phyloP scores from a whole-genome alignment of 768 basidiomycete species.

The Lactarius tabidus region DNA sequence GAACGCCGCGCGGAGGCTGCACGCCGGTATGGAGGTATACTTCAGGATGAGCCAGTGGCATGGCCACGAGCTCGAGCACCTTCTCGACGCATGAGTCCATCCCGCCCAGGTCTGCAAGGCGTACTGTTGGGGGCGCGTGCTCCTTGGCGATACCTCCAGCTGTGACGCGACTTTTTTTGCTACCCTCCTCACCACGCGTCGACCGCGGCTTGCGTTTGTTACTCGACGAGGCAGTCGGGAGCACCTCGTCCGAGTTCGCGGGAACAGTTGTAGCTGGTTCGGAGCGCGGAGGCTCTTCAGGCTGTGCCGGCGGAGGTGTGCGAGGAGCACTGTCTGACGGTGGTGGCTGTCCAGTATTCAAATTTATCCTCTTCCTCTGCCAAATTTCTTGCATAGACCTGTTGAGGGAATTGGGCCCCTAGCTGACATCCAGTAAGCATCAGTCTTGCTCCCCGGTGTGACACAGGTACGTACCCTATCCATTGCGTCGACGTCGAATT shows the following conservation, averaged over 20 bases:
- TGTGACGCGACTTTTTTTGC: constrained; percentile 47
- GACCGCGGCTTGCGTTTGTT: constrained; percentile 71
- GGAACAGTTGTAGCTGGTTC: constrained; percentile 7
- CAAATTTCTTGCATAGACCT: constrained; percentile 77
- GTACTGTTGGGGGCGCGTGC: constrained; percentile 65
- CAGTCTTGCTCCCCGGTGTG: neutral
- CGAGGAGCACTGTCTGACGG: constrained; percentile 29
- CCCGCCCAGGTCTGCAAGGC: constrained; percentile 85
- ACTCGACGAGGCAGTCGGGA: constrained; percentile 33
- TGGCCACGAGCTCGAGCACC: constrained; percentile 92
- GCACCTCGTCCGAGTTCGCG: constrained; percentile 12
- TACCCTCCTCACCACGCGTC: constrained; percentile 49
- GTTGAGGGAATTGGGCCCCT: constrained; percentile 75
- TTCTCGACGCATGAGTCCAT: constrained; percentile 84
- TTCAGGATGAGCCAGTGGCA: constrained; percentile 94
- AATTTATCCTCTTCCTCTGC: constrained; percentile 70
- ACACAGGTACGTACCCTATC: neutral
- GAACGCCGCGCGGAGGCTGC: constrained; percentile 85
- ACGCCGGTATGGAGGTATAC: constrained; percentile 93
- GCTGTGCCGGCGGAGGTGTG: constrained; percentile 13
- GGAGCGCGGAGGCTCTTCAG: constrained; percentile 16
- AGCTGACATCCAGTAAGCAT: constrained; percentile 38
- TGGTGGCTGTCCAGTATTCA: constrained; percentile 42
- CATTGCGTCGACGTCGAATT: neutral
- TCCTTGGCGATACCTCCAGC: constrained; percentile 50